phyloP scores from a whole-genome alignment of 768 basidiomycete species.

The Kwoniella heveanensis region DNA sequence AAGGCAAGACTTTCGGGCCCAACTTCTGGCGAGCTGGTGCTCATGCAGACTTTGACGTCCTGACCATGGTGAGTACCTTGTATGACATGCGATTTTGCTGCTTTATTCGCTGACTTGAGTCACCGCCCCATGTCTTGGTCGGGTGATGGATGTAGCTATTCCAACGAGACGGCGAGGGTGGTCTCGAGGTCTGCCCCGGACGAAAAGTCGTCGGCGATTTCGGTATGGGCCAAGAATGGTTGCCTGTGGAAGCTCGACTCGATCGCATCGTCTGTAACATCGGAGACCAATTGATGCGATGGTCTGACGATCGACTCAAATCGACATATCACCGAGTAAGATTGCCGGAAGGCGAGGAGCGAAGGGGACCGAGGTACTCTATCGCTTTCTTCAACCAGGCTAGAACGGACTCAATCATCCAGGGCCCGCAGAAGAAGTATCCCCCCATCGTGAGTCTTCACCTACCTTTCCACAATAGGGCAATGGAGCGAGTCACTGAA shows the following conservation, averaged over 20 bases:
- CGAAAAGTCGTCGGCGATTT: slow-evolving; percentile 45
- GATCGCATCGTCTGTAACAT: slow-evolving; percentile 51
- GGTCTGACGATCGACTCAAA: slow-evolving; percentile 50
- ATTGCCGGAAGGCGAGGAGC: slow-evolving; percentile 28
- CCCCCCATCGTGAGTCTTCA: slow-evolving; percentile 27
- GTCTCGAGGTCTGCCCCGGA: slow-evolving; percentile 50
- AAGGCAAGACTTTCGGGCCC: slow-evolving; percentile 35
- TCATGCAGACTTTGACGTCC: slow-evolving; percentile 49
- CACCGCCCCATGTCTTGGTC: too few relatives aligned
- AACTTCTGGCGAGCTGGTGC: slow-evolving; percentile 47
- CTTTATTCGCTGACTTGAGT: too few relatives aligned
- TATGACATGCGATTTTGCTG: too few relatives aligned
- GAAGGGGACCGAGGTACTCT: slow-evolving; percentile 37
- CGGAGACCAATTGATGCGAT: slow-evolving; percentile 41
- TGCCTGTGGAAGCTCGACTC: slow-evolving; percentile 30
- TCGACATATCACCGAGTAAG: slow-evolving; percentile 52
- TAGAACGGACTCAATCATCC: slow-evolving; percentile 35
- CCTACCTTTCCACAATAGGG: too few relatives aligned
- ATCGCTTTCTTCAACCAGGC: slow-evolving; percentile 54
- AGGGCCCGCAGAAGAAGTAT: slow-evolving; percentile 48
- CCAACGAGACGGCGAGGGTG: slow-evolving; percentile 46
- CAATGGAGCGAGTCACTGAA: too few relatives aligned
- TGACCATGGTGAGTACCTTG: slow-evolving; percentile 37
- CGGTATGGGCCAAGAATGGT: slow-evolving; percentile 44
- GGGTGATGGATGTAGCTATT: slow-evolving; percentile 41